Percentiles rank a stretch among this genome's conserved stretches.
These are phyloP conservation scores for Tephrocybe sp. DNA, from an alignment of 768 basidiomycete species.

Conservation along the genomic window DNA sequence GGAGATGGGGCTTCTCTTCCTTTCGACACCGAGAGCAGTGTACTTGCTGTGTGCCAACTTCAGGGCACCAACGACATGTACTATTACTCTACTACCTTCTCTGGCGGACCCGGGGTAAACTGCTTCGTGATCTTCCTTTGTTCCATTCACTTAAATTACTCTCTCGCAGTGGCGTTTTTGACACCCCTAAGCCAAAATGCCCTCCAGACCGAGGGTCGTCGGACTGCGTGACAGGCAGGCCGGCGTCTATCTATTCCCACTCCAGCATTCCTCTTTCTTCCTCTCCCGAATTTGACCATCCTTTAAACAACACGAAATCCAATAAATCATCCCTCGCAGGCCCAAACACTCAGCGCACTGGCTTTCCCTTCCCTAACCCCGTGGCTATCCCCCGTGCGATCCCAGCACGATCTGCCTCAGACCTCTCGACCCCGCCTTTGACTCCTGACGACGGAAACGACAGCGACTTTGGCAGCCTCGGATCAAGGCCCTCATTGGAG, in stretches of 20 bases:
- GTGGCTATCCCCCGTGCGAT: slow-evolving; percentile 42
- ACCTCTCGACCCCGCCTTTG: slow-evolving; percentile 70
- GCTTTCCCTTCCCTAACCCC: slow-evolving; percentile 23
- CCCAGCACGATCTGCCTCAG: slow-evolving; percentile 39
- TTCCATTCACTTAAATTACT: background rate
- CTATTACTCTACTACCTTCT: slow-evolving; percentile 92
- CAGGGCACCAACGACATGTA: slow-evolving; percentile 82
- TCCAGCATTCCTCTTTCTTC: slow-evolving; percentile 43
- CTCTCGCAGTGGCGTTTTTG: slow-evolving; percentile 87
- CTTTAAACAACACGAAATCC: slow-evolving; percentile 4
- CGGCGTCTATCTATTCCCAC: slow-evolving; percentile 62
- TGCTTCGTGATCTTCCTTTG: background rate
- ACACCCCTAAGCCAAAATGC: slow-evolving; percentile 89
- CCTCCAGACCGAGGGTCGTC: slow-evolving; percentile 95
- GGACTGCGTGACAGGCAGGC: slow-evolving; percentile 92
- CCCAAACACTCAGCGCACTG: slow-evolving; percentile 18
- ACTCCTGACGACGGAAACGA: slow-evolving; percentile 66
- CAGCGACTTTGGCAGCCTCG: slow-evolving; percentile 43
- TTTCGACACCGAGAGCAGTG: slow-evolving; percentile 75
- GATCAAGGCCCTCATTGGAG: slow-evolving; percentile 35
- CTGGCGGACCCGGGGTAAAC: slow-evolving; percentile 87
- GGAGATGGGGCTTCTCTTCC: slow-evolving; percentile 90
- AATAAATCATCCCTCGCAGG: slow-evolving; percentile 21
- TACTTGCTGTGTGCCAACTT: slow-evolving; percentile 84
- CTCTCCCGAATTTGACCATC: slow-evolving; percentile 26